Evolutionary conservation across 768 basidiomycete species (phyloP).

Genomic region (Pluteus cervinus): DNA sequence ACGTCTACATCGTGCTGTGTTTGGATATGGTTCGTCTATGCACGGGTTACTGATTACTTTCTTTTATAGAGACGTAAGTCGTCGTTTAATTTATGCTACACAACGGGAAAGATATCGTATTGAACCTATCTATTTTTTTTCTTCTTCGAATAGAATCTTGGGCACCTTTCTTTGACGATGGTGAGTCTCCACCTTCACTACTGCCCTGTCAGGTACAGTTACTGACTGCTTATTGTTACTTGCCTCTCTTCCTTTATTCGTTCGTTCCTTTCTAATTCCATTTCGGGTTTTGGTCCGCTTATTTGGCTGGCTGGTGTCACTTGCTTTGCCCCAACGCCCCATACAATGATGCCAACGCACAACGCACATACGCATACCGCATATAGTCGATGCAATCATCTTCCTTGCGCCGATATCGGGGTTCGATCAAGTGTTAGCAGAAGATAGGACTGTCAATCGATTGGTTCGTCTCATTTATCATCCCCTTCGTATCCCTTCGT

Average conservation of each 20-base stretch:
- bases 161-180: constrained; percentile 12
- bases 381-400: constrained; percentile 62
- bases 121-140: constrained; percentile 10
- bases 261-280: too few relatives aligned
- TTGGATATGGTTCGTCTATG: too few relatives aligned
- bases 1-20: constrained; percentile 8
- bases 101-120: constrained; percentile 44
- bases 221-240: too few relatives aligned
- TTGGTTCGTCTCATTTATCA: constrained; percentile 2
- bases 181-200: too few relatives aligned
- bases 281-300: too few relatives aligned
- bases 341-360: not conserved
- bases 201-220: too few relatives aligned
- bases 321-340: too few relatives aligned
- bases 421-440: constrained; percentile 65
- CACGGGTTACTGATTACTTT: constrained; percentile 4
- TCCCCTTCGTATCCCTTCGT: too few relatives aligned
- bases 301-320: too few relatives aligned
- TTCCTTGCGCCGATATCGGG: constrained; percentile 74
- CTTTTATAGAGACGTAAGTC: constrained; percentile 28
- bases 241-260: too few relatives aligned
- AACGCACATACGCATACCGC: too few relatives aligned
- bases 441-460: constrained; percentile 53
- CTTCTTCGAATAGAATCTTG: constrained; percentile 7
- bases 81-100: constrained; percentile 2